Conservation (phyloP, 805 yeast genomes). For the Saturnispora mendoncae region DNA sequence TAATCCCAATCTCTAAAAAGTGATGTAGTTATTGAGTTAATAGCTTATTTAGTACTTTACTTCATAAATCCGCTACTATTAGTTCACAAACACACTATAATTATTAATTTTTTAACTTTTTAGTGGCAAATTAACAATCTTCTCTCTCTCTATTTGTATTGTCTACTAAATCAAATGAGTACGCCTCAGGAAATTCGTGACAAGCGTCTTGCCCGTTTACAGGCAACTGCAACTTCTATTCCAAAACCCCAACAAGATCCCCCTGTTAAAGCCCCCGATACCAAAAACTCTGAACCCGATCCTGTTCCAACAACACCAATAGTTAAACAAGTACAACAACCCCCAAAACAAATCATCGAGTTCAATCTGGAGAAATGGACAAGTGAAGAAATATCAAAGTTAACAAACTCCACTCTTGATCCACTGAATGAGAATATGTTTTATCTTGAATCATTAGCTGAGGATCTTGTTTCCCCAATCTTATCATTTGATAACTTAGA, state of each 20-base stretch:
- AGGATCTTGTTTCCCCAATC: slow-evolving; percentile 16
- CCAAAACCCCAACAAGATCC: neutral
- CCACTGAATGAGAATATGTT: slow-evolving; percentile 18
- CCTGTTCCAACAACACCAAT: neutral
- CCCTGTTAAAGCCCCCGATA: too few species aligned
- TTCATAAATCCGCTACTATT: too few species aligned
- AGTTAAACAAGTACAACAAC: neutral
- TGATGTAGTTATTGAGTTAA: too few species aligned
- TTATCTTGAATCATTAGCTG: slow-evolving; percentile 20
- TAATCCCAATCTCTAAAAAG: neutral
- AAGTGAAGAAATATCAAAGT: slow-evolving; percentile 28
- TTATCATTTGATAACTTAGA: slow-evolving; percentile 35
- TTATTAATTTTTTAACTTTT: too few species aligned
- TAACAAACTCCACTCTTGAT: slow-evolving; percentile 31
- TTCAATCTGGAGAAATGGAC: slow-evolving; percentile 29
- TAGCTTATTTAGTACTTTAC: too few species aligned
- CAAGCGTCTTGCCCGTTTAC: slow-evolving; percentile 42
- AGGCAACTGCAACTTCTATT: slow-evolving; percentile 10
- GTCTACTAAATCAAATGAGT: slow-evolving; percentile 10
- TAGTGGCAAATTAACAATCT: slow-evolving; percentile 3
- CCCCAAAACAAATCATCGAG: neutral
- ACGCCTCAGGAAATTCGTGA: slow-evolving; percentile 29
- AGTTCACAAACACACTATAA: too few species aligned
- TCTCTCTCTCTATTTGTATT: neutral
- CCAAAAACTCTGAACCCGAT: neutral